phyloP scores from a whole-genome alignment of 257 asterid species.

The Solanum medicagineum region DNA sequence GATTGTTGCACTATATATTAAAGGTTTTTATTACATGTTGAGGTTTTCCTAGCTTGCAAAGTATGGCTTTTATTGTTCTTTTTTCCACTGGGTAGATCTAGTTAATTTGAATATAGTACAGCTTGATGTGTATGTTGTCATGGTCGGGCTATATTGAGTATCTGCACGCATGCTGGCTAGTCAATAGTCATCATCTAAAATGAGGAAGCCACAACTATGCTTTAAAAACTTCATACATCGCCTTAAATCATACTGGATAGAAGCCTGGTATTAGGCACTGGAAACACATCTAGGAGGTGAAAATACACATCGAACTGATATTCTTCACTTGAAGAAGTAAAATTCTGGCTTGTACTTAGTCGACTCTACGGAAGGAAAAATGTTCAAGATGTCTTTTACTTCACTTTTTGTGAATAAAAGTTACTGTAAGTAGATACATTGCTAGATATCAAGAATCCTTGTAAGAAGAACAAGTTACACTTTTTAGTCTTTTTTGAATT shows the following conservation, averaged over 20 bases:
- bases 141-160: not conserved
- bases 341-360: not conserved
- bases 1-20: not conserved
- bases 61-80: not conserved
- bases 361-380: not conserved
- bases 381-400: not conserved
- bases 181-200: not conserved
- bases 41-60: not conserved
- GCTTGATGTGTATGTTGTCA: conserved; percentile 5
- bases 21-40: not conserved
- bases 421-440: no score
- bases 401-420: no score
- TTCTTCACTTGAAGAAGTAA: not conserved
- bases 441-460: no score
- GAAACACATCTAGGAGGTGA: not conserved
- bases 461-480: no score
- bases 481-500: no score
- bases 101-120: not conserved
- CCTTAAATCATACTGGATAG: not conserved
- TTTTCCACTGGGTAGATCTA: not conserved
- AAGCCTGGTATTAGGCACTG: not conserved
- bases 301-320: not conserved
- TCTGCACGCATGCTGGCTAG: not conserved
- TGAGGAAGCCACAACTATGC: not conserved
- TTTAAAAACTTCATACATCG: not conserved